Conservation (phyloP, 805 yeast species). For the Diddensiella santjacobensis region DNA sequence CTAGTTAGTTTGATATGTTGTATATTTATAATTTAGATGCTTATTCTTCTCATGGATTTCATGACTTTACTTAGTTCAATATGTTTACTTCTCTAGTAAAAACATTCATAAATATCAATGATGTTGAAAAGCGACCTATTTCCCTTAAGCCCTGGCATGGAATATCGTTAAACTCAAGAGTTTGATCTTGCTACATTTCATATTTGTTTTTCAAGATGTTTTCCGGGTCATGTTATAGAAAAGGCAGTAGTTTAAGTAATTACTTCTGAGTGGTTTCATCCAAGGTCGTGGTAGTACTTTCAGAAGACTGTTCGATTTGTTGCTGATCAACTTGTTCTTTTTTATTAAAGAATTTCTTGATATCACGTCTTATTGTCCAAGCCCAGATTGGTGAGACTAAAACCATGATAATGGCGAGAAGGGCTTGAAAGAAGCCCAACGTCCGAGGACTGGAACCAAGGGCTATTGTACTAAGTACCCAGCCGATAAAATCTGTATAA, state of each 20-base stretch:
- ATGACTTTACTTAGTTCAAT: neutral
- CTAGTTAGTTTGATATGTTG: too few relatives aligned
- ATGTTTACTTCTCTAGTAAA: neutral
- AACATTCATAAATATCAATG: too few relatives aligned
- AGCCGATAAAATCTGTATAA: constrained; percentile 80
- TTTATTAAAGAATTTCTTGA: constrained; percentile 46
- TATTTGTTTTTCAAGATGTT: too few relatives aligned
- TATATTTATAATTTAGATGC: constrained; percentile 3
- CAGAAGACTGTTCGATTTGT: neutral
- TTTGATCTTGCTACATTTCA: too few relatives aligned
- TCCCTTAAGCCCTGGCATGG: too few relatives aligned
- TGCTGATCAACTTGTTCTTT: constrained; percentile 15
- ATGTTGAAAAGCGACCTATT: too few relatives aligned
- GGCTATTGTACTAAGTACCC: constrained; percentile 65
- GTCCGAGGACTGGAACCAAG: constrained; percentile 69
- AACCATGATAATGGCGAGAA: constrained; percentile 47
- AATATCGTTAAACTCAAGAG: too few relatives aligned
- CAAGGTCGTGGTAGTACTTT: neutral
- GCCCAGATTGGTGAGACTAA: constrained; percentile 60
- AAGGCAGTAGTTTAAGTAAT: too few relatives aligned
- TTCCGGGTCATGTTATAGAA: too few relatives aligned
- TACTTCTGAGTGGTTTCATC: neutral
- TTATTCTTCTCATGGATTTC: neutral
- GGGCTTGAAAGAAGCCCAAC: constrained; percentile 49
- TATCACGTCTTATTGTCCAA: constrained; percentile 48